Conservation (phyloP, 2,329 filamentous ascomycete genomes). For the Coniochaeta sp. region DNA sequence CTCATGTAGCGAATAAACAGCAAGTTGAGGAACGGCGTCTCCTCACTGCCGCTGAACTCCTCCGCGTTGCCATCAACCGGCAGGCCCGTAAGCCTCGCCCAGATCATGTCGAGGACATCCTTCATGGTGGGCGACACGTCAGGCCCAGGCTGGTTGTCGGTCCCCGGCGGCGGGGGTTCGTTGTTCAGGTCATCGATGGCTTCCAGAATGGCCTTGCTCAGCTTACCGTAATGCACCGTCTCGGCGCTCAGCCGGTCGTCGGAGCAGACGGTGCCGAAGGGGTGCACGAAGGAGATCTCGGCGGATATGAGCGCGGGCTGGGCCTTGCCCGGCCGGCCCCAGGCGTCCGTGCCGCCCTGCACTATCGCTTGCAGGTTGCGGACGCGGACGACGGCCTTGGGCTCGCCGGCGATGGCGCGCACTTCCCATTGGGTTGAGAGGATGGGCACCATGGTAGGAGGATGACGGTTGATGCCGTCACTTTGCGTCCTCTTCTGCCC, state of each 20-base stretch:
- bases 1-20: conserved; percentile 35
- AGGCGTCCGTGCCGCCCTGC: conserved; percentile 56
- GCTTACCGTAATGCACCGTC: conserved; percentile 67
- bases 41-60: conserved; percentile 13
- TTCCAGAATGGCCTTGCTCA: conserved; percentile 57
- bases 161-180: conserved; percentile 2
- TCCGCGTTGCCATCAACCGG: conserved; percentile 21
- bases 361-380: conserved; percentile 52
- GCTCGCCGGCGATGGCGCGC: conserved; percentile 31
- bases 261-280: conserved; percentile 50
- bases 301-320: conserved; percentile 59
- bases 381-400: conserved; percentile 49
- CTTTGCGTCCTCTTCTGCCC: too few relatives aligned
- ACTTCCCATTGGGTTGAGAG: conserved; percentile 29
- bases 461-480: too few relatives aligned
- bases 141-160: background rate
- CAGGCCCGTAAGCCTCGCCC: conserved; percentile 27
- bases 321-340: conserved; percentile 49
- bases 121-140: conserved; percentile 5
- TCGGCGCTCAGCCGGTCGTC: conserved; percentile 56
- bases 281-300: conserved; percentile 44
- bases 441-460: conserved; percentile 6
- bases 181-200: conserved; percentile 23
- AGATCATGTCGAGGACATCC: conserved; percentile 28
- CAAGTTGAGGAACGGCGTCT: conserved; percentile 24